Base-by-base conservation (phyloP, 768 basidiomycete species). In the Mycena maculata region DNA sequence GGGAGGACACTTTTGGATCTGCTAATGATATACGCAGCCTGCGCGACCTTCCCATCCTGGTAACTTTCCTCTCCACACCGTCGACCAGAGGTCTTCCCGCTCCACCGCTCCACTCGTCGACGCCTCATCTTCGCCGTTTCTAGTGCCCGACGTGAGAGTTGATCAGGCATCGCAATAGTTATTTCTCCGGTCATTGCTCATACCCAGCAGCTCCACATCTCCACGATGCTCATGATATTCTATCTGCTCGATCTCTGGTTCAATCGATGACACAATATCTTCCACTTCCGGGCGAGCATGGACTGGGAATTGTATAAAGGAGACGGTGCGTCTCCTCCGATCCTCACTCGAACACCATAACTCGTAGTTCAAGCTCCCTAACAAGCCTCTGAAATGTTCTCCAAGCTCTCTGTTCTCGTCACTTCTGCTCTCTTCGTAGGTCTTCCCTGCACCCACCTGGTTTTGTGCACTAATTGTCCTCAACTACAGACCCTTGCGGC, bases 301-400 rank as follows among this genome's bases (percentile, higher is more conserved):
- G n/a, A n/a, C 8, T 25, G 23, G 22, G 12, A 58, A 47, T 13
- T 15, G 30, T 12, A 58, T 45, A 31, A 45, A 58, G 31, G 42
- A 11, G 30, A 16, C 28, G 30, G 3, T 10, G 9, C 8, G 10
- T 12, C 9, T 12, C 45, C 23, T 25, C 22, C 13, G 12, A 23
- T 47, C 44, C 12, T 48, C 45, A 59, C 22, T 55, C 53, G 25
- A 27, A 22, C n/a, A 22, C 47, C 25, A 12, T 48, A 15, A 23
- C 13, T 28, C 13, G 33, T 23, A 22, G 36, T 41, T 55, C 53
- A 39, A 55, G 53, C 53, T 44, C 42, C 23, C 42, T 31, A n/a
- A n/a, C 33, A 36, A 36, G 33, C 33, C 41, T 16, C 22, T 22
- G 22, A 58, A 41, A 58, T 58, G 57, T 58, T 58, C 41, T 58